Base-by-base conservation (phyloP, 306 rosid species). In the Astragalus glycyphyllos region DNA sequence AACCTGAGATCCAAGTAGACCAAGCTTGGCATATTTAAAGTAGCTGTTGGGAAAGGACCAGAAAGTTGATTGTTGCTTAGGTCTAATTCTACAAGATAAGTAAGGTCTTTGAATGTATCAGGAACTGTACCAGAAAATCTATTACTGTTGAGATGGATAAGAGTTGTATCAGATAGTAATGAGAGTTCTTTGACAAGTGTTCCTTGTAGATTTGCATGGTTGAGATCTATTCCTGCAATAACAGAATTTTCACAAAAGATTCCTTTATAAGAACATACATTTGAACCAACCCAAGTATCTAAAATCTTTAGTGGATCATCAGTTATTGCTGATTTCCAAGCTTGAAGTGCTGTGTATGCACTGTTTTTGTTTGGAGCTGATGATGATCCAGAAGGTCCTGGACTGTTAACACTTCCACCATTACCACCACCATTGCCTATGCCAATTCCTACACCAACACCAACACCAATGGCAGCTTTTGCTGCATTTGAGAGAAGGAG, bases 151-250 rank as follows among this genome's bases (percentile, higher is more conserved):
- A 94, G 89, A 51, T 94, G 99, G 14, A 94, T 53, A 2, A 94
- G 86, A 44, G 91, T 84, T 58, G 87, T 65, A 17, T 91, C 92
- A 11, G 88, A 45, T 20, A 94, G 92, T 2, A 82, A 72, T 67
- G 95, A 91, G 61, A 94, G 96, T 12, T 94, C 91, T 34, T 82
- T 83, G 7, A 89, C 97, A 0, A 94, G 87, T 23, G 79, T 80
- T 58, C 99, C 99, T 82, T 81, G 59, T 40, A 94, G 95, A 76
- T 89, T 84, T 50, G 92, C 99, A 65, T 89, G 97, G 81, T 94
- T 94, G 78, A 94, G 97, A 85, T 94, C 97, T 78, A 91, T 89
- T 40, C 92, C 97, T 4, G 87, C 87, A 58, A 94, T 86, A 60
- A 93, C 78, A 58, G 68, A 11, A 7, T 74, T 65, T 9, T 85